Conservation (phyloP, 1,139 yeast species). For the Keqinozyma sinolaborantium region DNA sequence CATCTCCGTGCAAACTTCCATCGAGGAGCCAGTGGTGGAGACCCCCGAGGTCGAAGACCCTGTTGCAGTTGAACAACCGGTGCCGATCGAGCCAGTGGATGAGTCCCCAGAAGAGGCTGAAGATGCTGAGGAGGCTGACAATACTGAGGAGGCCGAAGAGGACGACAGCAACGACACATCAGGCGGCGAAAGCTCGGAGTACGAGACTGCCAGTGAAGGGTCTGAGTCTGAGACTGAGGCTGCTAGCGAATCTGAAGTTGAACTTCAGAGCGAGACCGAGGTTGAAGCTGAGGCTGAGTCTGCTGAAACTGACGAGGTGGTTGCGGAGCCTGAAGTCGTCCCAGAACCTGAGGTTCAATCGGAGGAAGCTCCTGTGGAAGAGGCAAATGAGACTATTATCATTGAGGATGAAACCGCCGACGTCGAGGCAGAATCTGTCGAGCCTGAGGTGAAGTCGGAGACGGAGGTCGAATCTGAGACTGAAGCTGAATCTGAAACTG, state of each 20-base stretch:
- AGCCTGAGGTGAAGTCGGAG: too few relatives aligned
- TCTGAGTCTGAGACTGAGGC: conserved; percentile 1
- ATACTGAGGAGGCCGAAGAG: conserved; percentile 1
- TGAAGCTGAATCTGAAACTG: conserved; percentile 3
- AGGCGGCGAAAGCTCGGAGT: conserved; percentile 1
- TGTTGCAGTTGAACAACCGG: conserved; percentile 1
- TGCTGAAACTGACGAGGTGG: conserved; percentile 3
- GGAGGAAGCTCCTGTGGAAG: too few relatives aligned
- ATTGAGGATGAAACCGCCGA: conserved; percentile 1
- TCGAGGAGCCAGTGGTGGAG: conserved; percentile 1
- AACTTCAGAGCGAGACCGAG: conserved; percentile 1
- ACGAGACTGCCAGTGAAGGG: neutral
- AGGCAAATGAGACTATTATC: too few relatives aligned
- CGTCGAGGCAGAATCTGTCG: neutral
- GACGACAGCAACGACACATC: conserved; percentile 1
- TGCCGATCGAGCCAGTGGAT: too few relatives aligned
- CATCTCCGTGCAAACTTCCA: too few relatives aligned
- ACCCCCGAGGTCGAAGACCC: conserved; percentile 1
- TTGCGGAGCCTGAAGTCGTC: conserved; percentile 1
- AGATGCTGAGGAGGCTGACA: conserved; percentile 4
- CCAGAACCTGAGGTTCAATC: conserved; percentile 1
- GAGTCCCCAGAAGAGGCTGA: conserved; percentile 2
- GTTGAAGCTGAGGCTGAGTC: conserved; percentile 2
- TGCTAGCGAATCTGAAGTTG: conserved; percentile 1
- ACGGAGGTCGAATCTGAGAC: conserved; percentile 3